Evolutionary conservation across 2,329 filamentous ascomycete genomes (phyloP).

Genomic region (Reticulascus tulasneorum): DNA sequence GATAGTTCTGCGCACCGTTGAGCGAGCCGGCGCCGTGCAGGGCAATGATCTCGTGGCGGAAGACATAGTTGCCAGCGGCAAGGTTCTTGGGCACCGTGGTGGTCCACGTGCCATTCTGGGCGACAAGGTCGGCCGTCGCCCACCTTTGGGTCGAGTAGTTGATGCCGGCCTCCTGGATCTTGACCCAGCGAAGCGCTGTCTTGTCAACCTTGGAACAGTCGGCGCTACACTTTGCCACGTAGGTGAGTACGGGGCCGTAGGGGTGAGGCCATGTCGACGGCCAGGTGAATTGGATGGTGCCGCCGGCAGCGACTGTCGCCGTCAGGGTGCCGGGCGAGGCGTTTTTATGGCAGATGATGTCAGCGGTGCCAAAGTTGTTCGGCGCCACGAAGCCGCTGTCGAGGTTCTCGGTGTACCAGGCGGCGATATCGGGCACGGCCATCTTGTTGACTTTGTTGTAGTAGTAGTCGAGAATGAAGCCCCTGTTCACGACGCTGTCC

Average conservation of each 20-base stretch:
- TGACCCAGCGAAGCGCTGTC: slow-evolving; percentile 53
- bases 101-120: slow-evolving; percentile 46
- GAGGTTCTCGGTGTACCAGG: slow-evolving; percentile 36
- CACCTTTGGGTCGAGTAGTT: neutral
- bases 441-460: slow-evolving; percentile 7
- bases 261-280: slow-evolving; percentile 36
- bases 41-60: slow-evolving; percentile 48
- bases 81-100: slow-evolving; percentile 26
- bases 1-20: slow-evolving; percentile 48
- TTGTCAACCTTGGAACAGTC: slow-evolving; percentile 53
- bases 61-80: slow-evolving; percentile 37
- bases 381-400: slow-evolving; percentile 48
- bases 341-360: slow-evolving; percentile 43
- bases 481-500: slow-evolving; percentile 7
- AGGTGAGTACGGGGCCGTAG: slow-evolving; percentile 55
- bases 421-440: slow-evolving; percentile 17
- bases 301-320: slow-evolving; percentile 34
- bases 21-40: slow-evolving; percentile 35
- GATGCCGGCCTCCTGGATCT: slow-evolving; percentile 52
- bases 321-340: slow-evolving; percentile 31
- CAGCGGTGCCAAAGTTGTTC: slow-evolving; percentile 29
- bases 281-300: slow-evolving; percentile 36
- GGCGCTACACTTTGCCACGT: slow-evolving; percentile 57
- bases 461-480: slow-evolving; percentile 15
- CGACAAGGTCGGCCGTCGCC: slow-evolving; percentile 34